Percentiles rank a stretch among this genome's conserved stretches.
Evolutionary conservation across 805 yeast genomes (phyloP).

Genomic region (Hagleromyces aurorensis): DNA sequence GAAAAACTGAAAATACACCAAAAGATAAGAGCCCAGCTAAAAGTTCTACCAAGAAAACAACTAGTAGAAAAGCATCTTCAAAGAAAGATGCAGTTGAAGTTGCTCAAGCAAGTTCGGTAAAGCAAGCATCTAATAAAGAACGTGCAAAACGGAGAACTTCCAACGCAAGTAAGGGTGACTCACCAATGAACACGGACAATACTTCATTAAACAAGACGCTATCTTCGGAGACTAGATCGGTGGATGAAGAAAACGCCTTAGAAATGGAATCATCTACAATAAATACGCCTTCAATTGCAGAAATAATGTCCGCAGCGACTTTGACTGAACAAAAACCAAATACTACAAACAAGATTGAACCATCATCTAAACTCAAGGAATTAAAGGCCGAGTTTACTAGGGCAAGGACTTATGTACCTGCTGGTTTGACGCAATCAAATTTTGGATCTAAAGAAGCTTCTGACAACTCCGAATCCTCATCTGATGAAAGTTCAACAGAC

Average conservation of each 20-base stretch:
- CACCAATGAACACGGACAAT: too few species aligned
- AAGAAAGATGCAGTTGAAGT: slow-evolving; percentile 1
- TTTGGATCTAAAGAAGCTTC: slow-evolving; percentile 2
- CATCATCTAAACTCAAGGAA: slow-evolving; percentile 8
- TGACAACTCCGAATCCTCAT: slow-evolving; percentile 9
- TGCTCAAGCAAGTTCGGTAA: background rate
- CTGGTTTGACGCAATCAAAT: slow-evolving; percentile 7
- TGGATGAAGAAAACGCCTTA: too few species aligned
- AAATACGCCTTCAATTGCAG: too few species aligned
- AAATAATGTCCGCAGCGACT: too few species aligned
- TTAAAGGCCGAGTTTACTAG: slow-evolving; percentile 15
- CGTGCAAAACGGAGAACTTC: background rate
- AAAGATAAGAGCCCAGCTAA: slow-evolving; percentile 1
- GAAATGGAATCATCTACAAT: too few species aligned
- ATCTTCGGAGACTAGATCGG: too few species aligned
- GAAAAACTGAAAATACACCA: slow-evolving; percentile 2
- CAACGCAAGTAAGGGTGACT: too few species aligned
- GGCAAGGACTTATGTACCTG: slow-evolving; percentile 11
- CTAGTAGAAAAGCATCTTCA: slow-evolving; percentile 1
- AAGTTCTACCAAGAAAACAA: slow-evolving; percentile 3
- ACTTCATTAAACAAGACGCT: too few species aligned
- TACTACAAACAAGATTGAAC: too few species aligned
- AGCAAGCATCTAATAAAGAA: background rate
- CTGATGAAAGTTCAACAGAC: slow-evolving; percentile 16
- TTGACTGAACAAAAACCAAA: too few species aligned